Evolutionary conservation across 495 filamentous ascomycete species (phyloP).

Genomic region (Penicillium salamii): DNA sequence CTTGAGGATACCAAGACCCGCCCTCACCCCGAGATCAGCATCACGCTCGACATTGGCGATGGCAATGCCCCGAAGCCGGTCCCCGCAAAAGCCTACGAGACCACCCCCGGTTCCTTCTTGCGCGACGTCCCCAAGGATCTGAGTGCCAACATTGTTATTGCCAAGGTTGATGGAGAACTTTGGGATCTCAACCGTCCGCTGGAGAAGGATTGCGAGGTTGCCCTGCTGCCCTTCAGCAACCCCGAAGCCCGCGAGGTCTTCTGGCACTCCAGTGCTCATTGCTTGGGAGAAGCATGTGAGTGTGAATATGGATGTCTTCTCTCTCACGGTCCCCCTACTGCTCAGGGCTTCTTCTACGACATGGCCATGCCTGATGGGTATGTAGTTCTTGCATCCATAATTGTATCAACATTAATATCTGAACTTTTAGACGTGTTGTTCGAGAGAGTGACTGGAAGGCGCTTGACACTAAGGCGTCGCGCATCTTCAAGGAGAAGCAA

Average conservation of each 20-base stretch:
- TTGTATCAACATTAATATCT: slow-evolving; percentile 12
- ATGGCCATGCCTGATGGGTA: slow-evolving; percentile 78
- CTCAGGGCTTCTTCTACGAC: slow-evolving; percentile 97
- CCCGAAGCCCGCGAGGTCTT: slow-evolving; percentile 82
- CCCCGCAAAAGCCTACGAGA: slow-evolving; percentile 51
- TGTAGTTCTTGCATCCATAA: slow-evolving; percentile 4
- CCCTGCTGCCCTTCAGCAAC: slow-evolving; percentile 79
- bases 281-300: slow-evolving; percentile 91
- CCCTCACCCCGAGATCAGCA: slow-evolving; percentile 47
- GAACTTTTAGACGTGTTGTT: slow-evolving; percentile 55
- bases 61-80: slow-evolving; percentile 41
- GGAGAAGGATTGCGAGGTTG: slow-evolving; percentile 70
- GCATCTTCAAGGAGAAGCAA: slow-evolving; percentile 94
- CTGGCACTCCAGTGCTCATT: slow-evolving; percentile 91
- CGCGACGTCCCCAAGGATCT: slow-evolving; percentile 52
- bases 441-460: slow-evolving; percentile 72
- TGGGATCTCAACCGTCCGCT: slow-evolving; percentile 93
- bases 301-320: slow-evolving; percentile 84
- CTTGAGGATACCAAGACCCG: slow-evolving; percentile 62
- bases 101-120: slow-evolving; percentile 52
- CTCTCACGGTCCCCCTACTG: slow-evolving; percentile 87
- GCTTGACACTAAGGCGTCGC: slow-evolving; percentile 68
- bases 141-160: slow-evolving; percentile 61
- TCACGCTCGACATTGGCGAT: slow-evolving; percentile 48
- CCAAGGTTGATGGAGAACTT: slow-evolving; percentile 75